Evolutionary conservation across 148 eudicot species (phyloP), one percentile per base, ranked within the genome.

Genomic region (Beta vulgaris): DNA sequence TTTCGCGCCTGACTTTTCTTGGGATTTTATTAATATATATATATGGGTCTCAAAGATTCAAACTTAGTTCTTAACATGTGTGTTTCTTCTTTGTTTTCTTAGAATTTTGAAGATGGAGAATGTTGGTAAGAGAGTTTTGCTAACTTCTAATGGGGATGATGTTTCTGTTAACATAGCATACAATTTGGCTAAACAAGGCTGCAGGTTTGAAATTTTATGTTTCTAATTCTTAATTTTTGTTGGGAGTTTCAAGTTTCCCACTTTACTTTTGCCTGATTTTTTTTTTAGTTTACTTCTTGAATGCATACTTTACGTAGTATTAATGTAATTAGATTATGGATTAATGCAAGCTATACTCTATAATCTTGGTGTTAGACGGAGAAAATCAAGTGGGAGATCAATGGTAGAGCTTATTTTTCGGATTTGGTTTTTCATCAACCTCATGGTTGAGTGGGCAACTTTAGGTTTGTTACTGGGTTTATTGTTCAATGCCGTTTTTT

Each of bases 101-200:
- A 62, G 71, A 76, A 10, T 48, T 36, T 61, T 69, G 76, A 49
- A 58, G 61, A 90, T 92, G 96, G 91, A 79, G 58, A 80, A 65
- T 44, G 54, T 23, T 43, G 79, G 75, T 32, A 91, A 89, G 82
- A 91, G 83, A 74, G 90, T 94, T 46, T 72, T 94, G 83, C 82
- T 94, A 35, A 91, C 97, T 54, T 90, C 91, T 49, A 87, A 81
- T 82, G 97, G 91, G 21, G 98, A 94, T 69, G 88, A 87, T 44
- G 78, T 90, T 69, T 94, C 97, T 68, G 57, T 76, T 28, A 87
- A 82, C 78, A 81, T 94, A 59, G 96, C 93, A 31, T 80, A 32
- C 73, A 81, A 78, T 77, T 71, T 94, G 84, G 95, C 86, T 28
- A 85, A 90, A 79, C 90, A 83, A 32, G 96, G 97, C 74, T 94